phyloP scores from a whole-genome alignment of 805 yeast species.

The Candida anglica region DNA sequence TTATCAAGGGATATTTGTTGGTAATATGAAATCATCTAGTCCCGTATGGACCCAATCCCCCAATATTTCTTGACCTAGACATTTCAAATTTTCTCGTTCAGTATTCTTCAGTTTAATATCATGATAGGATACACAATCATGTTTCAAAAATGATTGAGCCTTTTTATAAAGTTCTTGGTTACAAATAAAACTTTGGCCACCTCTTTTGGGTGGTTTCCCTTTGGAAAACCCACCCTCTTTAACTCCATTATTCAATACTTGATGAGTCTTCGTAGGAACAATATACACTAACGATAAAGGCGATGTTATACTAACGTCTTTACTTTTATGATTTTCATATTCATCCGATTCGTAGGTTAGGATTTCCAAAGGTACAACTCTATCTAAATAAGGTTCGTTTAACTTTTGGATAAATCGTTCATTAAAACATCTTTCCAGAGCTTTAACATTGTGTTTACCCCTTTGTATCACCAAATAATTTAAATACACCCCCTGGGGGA shows the following conservation, averaged over 20 bases:
- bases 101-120: slow-evolving; percentile 24
- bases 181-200: slow-evolving; percentile 41
- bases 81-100: slow-evolving; percentile 26
- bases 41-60: slow-evolving; percentile 46
- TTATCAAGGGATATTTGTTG: too few relatives aligned
- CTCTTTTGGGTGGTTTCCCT: slow-evolving; percentile 37
- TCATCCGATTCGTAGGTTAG: slow-evolving; percentile 17
- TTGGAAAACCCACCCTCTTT: slow-evolving; percentile 54
- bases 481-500: slow-evolving; percentile 35
- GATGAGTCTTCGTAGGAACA: slow-evolving; percentile 16
- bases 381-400: too few relatives aligned
- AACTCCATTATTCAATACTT: slow-evolving; percentile 54
- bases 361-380: slow-evolving; percentile 12
- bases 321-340: slow-evolving; percentile 22
- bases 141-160: slow-evolving; percentile 5
- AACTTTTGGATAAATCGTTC: slow-evolving; percentile 17
- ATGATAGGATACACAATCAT: slow-evolving; percentile 16
- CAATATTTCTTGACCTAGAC: slow-evolving; percentile 21
- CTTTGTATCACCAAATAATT: slow-evolving; percentile 48
- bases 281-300: slow-evolving; percentile 26
- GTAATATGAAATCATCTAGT: slow-evolving; percentile 42
- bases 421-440: slow-evolving; percentile 41
- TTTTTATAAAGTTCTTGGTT: slow-evolving; percentile 17
- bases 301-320: slow-evolving; percentile 27
- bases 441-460: slow-evolving; percentile 17